Evolutionary conservation across 2,329 filamentous ascomycete species (phyloP).

Genomic region (Clarireedia monteithiana): DNA sequence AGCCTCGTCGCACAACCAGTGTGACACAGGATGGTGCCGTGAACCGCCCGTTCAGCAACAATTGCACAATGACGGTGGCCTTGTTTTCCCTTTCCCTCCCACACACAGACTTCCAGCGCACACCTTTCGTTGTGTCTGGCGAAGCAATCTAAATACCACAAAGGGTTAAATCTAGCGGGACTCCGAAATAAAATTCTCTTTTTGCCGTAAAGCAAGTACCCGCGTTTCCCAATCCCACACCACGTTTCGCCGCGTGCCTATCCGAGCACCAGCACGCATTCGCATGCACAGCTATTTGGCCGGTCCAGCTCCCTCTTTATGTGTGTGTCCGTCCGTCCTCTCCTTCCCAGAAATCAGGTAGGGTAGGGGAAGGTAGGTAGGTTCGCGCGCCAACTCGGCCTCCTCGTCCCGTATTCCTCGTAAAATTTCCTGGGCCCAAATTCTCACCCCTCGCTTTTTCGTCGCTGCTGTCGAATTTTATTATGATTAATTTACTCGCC

Average conservation of each 20-base stretch:
- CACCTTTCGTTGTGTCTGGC: constrained; percentile 8
- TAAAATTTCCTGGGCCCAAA: constrained; percentile 1
- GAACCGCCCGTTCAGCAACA: constrained; percentile 19
- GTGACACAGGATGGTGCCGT: constrained; percentile 21
- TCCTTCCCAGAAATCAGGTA: constrained; percentile 8
- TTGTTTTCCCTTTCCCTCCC: constrained; percentile 13
- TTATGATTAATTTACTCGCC: no score
- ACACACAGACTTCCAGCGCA: constrained; percentile 16
- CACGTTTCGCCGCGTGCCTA: constrained; percentile 29
- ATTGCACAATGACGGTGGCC: constrained; percentile 24
- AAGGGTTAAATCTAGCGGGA: constrained; percentile 7
- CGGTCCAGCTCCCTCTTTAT: constrained; percentile 1
- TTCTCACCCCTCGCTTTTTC: background rate
- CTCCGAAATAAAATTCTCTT: constrained; percentile 7
- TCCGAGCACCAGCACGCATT: constrained; percentile 27
- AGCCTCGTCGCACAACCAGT: constrained; percentile 23
- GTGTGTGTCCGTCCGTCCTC: background rate
- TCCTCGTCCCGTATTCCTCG: constrained; percentile 2
- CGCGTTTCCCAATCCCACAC: constrained; percentile 18
- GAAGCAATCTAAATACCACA: constrained; percentile 13
- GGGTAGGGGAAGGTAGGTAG: background rate
- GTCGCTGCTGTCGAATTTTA: no score
- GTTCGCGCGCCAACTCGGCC: background rate
- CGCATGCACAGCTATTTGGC: constrained; percentile 20
- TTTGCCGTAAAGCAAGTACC: constrained; percentile 20